Conservation (phyloP, 306 rosid genomes). For the Casuarina equisetifolia region DNA sequence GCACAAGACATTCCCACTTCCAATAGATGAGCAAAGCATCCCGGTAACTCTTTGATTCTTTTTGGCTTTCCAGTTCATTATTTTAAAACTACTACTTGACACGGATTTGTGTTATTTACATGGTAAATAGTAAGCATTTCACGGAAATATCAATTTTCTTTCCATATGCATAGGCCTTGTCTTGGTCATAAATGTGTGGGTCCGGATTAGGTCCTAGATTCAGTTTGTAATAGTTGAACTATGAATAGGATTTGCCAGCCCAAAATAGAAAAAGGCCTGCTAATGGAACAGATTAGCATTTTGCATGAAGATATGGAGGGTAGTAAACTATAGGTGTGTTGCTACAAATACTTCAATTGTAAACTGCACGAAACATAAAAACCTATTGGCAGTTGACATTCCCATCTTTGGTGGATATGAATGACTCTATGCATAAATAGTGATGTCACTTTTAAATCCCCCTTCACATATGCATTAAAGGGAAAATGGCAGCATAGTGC, state of each 20-base stretch:
- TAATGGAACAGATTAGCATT: not conserved
- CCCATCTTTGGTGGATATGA: not conserved
- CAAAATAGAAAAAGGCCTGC: not conserved
- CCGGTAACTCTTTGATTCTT: not conserved
- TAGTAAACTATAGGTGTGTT: not conserved
- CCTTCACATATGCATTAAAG: not conserved
- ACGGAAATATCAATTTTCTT: not conserved
- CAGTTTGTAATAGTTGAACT: not conserved
- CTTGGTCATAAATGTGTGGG: not conserved
- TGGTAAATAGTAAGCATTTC: not conserved
- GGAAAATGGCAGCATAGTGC: not conserved
- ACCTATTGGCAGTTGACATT: not conserved
- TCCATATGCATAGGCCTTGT: not conserved
- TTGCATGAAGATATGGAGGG: not conserved
- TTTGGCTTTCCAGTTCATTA: not conserved
- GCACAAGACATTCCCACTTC: slow-evolving; percentile 18
- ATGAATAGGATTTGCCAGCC: not conserved
- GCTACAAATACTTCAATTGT: not conserved
- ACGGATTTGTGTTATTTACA: not conserved
- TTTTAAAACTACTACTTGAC: not conserved
- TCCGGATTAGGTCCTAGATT: not conserved
- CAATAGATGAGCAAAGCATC: slow-evolving; percentile 11
- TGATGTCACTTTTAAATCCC: not conserved
- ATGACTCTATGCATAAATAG: not conserved
- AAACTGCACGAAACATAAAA: not conserved